phyloP scores from a whole-genome alignment of 2,329 filamentous ascomycete genomes.

The Fusarium staphyleae region DNA sequence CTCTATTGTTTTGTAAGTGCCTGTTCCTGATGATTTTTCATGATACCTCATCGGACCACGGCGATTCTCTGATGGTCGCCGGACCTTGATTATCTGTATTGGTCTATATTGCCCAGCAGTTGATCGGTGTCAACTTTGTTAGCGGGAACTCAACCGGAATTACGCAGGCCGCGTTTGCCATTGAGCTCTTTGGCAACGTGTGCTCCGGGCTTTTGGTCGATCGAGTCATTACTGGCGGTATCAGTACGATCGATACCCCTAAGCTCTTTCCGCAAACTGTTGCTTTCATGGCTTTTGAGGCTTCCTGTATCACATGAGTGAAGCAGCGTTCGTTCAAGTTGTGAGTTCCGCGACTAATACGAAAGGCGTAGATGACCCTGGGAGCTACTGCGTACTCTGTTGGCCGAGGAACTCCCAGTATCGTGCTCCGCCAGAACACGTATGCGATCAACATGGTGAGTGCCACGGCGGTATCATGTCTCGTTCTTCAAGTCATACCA shows the following conservation, averaged over 20 bases:
- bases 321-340: too few species aligned
- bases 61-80: too few species aligned
- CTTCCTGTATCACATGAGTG: slow-evolving; percentile 38
- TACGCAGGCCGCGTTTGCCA: slow-evolving; percentile 40
- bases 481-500: slow-evolving; percentile 42
- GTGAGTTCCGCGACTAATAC: not conserved
- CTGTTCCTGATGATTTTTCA: too few species aligned
- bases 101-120: too few species aligned
- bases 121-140: too few species aligned
- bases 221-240: slow-evolving; percentile 42
- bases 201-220: slow-evolving; percentile 18
- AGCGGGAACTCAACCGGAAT: slow-evolving; percentile 1
- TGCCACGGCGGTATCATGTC: slow-evolving; percentile 41
- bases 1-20: too few species aligned
- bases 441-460: slow-evolving; percentile 46
- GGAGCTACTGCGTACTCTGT: slow-evolving; percentile 42
- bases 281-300: slow-evolving; percentile 42
- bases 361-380: slow-evolving; percentile 25
- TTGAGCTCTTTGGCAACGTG: not conserved
- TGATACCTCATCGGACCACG: slow-evolving; percentile 39
- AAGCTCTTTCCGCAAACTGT: slow-evolving; percentile 36
- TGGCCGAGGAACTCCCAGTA: slow-evolving; percentile 41
- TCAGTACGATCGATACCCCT: slow-evolving; percentile 37
- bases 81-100: too few species aligned
- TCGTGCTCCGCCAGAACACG: slow-evolving; percentile 42